Evolutionary conservation across 495 filamentous ascomycete species (phyloP), one percentile per base, ranked within the genome.

Genomic region (Lophiostoma macrostomum): DNA sequence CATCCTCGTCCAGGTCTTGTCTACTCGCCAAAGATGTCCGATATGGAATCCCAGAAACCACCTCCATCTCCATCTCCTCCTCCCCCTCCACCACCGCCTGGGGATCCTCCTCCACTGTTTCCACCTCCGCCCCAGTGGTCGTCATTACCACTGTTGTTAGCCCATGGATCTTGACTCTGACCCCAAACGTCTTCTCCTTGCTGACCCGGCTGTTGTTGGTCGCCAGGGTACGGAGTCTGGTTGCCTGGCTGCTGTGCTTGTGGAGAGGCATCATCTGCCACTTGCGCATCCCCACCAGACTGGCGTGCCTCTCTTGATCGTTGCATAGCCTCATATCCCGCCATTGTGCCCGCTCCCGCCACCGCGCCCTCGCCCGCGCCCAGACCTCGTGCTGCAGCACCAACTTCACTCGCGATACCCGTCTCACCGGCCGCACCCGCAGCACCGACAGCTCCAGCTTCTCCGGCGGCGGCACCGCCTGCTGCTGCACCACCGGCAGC

Each of bases 241-340:
- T n/a, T n/a, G n/a, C n/a, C n/a, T n/a, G n/a, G n/a, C n/a, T n/a
- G n/a, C n/a, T n/a, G 43, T 11, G 40, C 18, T 22, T 13, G 19
- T 7, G 22, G 31, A 7, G 36, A 56, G 18, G 44, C 47, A n/a
- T 43, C 28, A 34, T 56, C 30, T 13, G 22, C 25, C 4, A 30
- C 31, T 10, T 46, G 27, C n/a, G n/a, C n/a, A n/a, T n/a, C n/a
- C n/a, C n/a, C n/a, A n/a, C n/a, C n/a, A n/a, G n/a, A n/a, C n/a
- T n/a, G n/a, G n/a, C n/a, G n/a, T n/a, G n/a, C n/a, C 24, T 52
- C 57, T 35, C 48, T 66, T 3, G 77, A 74, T 52, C 78, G 60
- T 41, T 80, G 80, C 78, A 84, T 80, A 0, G 80, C 81, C 60
- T 84, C 82, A 63, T 83, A 83, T 11, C 80, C 82, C 16, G 79